Evolutionary conservation across 495 filamentous ascomycete genomes (phyloP).

Genomic region (Arthonia radiata): DNA sequence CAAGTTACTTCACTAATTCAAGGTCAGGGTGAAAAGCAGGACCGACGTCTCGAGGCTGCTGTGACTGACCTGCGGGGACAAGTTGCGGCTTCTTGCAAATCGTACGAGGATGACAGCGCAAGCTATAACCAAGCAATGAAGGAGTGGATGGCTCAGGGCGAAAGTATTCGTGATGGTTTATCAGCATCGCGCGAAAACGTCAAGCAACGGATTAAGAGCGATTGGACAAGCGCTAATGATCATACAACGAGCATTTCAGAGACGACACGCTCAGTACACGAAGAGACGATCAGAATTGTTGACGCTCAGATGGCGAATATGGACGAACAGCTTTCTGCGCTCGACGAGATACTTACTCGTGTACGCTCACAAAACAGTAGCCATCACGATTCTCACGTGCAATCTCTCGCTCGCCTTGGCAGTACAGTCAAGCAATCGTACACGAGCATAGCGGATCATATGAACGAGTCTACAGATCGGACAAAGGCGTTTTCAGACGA

Average conservation of each 20-base stretch:
- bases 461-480: conserved; percentile 33
- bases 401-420: conserved; percentile 34
- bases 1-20: conserved; percentile 58
- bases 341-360: conserved; percentile 74
- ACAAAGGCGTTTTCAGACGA: conserved; percentile 38
- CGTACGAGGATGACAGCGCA: conserved; percentile 34
- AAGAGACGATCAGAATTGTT: conserved; percentile 76
- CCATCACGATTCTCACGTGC: conserved; percentile 41
- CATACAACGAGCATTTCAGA: conserved; percentile 57
- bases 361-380: conserved; percentile 57
- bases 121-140: conserved; percentile 50
- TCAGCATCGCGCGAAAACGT: conserved; percentile 45
- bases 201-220: conserved; percentile 59
- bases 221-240: conserved; percentile 60
- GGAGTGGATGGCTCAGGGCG: conserved; percentile 45
- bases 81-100: conserved; percentile 31
- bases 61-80: conserved; percentile 34
- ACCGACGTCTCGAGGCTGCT: conserved; percentile 39
- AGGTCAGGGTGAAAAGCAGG: conserved; percentile 44
- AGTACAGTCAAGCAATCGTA: conserved; percentile 45
- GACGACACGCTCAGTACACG: conserved; percentile 66
- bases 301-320: conserved; percentile 72
- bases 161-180: conserved; percentile 42
- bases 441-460: conserved; percentile 34
- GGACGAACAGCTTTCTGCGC: conserved; percentile 57